These are phyloP conservation scores for Calonectria fujianensis DNA, from an alignment of 2,329 filamentous ascomycete genomes.

Conservation along the genomic window DNA sequence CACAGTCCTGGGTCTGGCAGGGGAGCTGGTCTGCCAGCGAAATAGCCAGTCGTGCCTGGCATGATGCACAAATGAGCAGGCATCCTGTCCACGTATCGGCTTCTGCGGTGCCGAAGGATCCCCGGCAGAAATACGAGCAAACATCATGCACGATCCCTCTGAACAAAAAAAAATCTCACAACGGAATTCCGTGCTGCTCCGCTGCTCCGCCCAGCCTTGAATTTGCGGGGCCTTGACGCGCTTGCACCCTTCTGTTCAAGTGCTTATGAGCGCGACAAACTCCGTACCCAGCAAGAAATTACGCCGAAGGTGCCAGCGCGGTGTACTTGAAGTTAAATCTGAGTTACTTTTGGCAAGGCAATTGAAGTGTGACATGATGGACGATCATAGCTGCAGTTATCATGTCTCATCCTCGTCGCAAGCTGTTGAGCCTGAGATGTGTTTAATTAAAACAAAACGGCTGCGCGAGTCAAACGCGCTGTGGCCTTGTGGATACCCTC, in stretches of 20 bases:
- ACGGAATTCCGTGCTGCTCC: not conserved
- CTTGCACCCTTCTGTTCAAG: constrained; percentile 16
- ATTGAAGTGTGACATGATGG: not conserved
- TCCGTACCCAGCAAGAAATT: constrained; percentile 3
- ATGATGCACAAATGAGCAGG: not conserved
- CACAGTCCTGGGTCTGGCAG: not conserved
- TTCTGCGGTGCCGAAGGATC: not conserved
- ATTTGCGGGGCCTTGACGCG: not conserved
- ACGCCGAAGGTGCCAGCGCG: not conserved
- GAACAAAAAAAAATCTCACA: not conserved
- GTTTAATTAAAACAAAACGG: not conserved
- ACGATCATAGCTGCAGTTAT: not conserved
- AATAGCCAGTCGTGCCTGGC: not conserved
- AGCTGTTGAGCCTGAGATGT: too few species aligned
- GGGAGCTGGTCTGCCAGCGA: not conserved
- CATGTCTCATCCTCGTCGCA: not conserved
- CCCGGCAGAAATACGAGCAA: constrained; percentile 7
- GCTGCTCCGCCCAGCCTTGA: constrained; percentile 1
- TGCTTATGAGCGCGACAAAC: not conserved
- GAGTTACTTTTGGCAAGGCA: not conserved
- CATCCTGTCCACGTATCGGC: constrained; percentile 5
- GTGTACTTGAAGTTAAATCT: constrained; percentile 12
- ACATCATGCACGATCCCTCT: not conserved
- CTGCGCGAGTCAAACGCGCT: not conserved
- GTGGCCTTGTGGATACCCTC: constrained; percentile 3